A percentile compares a stretch with the other conserved stretches of the same genome.
phyloP scores from a whole-genome alignment of 108 stramenopile species.

The Parietichytrium sp. region DNA sequence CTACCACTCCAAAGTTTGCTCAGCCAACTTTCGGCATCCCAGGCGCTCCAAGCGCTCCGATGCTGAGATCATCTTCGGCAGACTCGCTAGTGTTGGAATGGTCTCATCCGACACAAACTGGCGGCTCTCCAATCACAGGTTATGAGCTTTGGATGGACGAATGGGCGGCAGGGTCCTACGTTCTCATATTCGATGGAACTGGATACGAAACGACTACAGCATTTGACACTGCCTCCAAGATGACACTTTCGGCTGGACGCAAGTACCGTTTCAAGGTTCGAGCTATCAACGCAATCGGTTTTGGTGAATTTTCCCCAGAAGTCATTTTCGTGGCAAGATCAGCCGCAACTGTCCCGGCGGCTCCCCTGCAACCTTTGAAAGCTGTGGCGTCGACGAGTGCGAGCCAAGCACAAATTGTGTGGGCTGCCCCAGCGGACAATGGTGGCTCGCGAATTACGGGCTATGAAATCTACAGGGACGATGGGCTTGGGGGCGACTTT shows the following conservation, averaged over 20 bases:
- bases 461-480: slow-evolving; percentile 68
- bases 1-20: slow-evolving; percentile 51
- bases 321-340: slow-evolving; percentile 59
- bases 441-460: slow-evolving; percentile 73
- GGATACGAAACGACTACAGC: slow-evolving; percentile 57
- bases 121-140: slow-evolving; percentile 72
- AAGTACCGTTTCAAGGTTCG: slow-evolving; percentile 75
- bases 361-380: slow-evolving; percentile 69
- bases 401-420: slow-evolving; percentile 58
- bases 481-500: slow-evolving; percentile 38
- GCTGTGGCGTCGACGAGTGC: slow-evolving; percentile 52
- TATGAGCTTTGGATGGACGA: slow-evolving; percentile 81
- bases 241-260: slow-evolving; percentile 64
- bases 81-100: slow-evolving; percentile 71
- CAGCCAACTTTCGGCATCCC: slow-evolving; percentile 57
- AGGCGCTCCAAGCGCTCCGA: slow-evolving; percentile 67
- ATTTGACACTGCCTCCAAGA: slow-evolving; percentile 55
- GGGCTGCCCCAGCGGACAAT: slow-evolving; percentile 74
- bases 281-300: slow-evolving; percentile 68
- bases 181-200: slow-evolving; percentile 73
- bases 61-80: slow-evolving; percentile 62
- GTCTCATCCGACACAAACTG: slow-evolving; percentile 67
- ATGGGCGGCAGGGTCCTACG: slow-evolving; percentile 68
- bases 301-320: slow-evolving; percentile 64
- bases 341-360: slow-evolving; percentile 48